Base-by-base conservation (phyloP, 2,329 filamentous ascomycete genomes). In the Trichoderma polysporum region DNA sequence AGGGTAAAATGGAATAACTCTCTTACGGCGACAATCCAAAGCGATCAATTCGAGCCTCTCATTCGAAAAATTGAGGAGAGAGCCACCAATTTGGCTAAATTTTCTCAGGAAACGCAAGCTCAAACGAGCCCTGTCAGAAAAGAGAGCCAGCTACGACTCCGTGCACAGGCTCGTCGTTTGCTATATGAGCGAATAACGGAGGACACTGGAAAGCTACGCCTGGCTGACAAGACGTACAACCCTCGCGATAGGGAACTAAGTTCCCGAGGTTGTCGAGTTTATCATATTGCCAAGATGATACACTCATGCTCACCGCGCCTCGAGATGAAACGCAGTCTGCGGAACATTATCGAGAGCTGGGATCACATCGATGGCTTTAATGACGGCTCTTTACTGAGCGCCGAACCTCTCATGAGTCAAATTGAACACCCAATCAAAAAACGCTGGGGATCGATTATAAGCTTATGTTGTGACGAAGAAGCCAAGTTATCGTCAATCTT, bases 1-100 rank as follows among this genome's bases (percentile, higher is more conserved):
- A 78, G 69, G 0, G 76, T 76, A 2, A 25, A 4, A 0, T 83
- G 81, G 80, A 68, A 76, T 49, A 1, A 65, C 0, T 1, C 68
- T 2, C 59, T 80, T 2, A 78, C 80, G 0, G 68, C 69, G 1
- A 72, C 71, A 0, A 73, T 79, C 15, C 81, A 83, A 37, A 77
- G 79, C 31, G 80, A 82, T 37, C 73, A 27, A 4, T 41, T 59
- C 6, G 60, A 54, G n/a, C 12, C 2, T 31, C 9, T 54, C 3
- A 54, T 60, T n/a, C 31, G 47, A 17, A 13, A 10, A 7, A 68
- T 66, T 6, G 29, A 65, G 22, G 29, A 13, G 10, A 50, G 35
- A 27, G 31, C 29, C 2, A 33, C 25, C 10, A 31, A 17, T 3
- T 25, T 68, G 2, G 47, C 35, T 13, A 25, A 58, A 15, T 65